phyloP scores from a whole-genome alignment of 495 filamentous ascomycete genomes.

The Hypoxylon cercidicola region DNA sequence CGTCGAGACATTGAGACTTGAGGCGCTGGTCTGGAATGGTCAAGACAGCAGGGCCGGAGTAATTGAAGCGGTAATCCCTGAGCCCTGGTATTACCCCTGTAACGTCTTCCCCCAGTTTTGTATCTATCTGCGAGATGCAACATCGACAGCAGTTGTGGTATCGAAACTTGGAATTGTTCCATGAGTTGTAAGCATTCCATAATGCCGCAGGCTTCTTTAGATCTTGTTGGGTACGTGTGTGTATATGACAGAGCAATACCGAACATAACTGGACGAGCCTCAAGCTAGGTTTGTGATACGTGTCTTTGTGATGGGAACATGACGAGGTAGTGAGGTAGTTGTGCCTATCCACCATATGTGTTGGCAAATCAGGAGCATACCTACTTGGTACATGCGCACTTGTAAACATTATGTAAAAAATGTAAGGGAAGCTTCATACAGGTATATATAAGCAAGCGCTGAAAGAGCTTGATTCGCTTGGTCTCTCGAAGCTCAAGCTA shows the following conservation, averaged over 20 bases:
- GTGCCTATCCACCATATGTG: neutral
- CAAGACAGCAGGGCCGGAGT: conserved; percentile 27
- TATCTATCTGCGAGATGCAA: conserved; percentile 26
- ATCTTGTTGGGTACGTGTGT: neutral
- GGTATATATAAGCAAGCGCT: too few relatives aligned
- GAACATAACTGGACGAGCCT: neutral
- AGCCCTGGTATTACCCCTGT: conserved; percentile 33
- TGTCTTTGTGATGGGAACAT: conserved; percentile 10
- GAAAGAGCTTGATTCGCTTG: neutral
- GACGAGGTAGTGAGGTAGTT: neutral
- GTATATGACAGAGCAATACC: neutral
- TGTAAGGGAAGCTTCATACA: too few relatives aligned
- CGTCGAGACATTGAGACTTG: conserved; percentile 19
- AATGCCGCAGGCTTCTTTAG: neutral
- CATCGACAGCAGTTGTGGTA: conserved; percentile 19
- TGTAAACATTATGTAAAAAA: conserved; percentile 3
- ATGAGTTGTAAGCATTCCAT: conserved; percentile 3
- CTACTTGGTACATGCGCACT: neutral
- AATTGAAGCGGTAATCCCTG: conserved; percentile 38
- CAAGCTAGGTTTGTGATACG: neutral
- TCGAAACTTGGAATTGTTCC: conserved; percentile 20
- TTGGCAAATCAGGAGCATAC: neutral
- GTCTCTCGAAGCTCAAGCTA: neutral
- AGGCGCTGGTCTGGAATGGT: conserved; percentile 4
- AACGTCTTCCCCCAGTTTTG: conserved; percentile 12